A percentile compares a stretch with the other conserved stretches of the same genome.
These are phyloP conservation scores for Nothophytophthora sp. DNA, from an alignment of 352 stramenopile genomes.

Conservation along the genomic window DNA sequence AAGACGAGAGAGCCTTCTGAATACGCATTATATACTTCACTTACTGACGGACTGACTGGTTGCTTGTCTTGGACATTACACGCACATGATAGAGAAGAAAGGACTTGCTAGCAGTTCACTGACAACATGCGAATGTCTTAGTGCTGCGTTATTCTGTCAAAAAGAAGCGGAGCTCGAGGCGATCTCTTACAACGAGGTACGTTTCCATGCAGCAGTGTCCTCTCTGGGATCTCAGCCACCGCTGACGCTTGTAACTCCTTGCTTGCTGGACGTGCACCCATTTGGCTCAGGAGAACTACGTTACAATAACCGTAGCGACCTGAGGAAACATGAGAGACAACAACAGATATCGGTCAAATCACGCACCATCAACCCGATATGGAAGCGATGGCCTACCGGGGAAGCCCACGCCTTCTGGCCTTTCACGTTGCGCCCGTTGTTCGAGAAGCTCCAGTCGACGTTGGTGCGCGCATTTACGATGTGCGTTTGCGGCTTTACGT, in stretches of 20 bases:
- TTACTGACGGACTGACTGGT: background rate
- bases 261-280: too few species aligned
- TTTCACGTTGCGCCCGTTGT: constrained; percentile 52
- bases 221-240: too few species aligned
- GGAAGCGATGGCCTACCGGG: constrained; percentile 15
- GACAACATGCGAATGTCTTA: constrained; percentile 8
- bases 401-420: constrained; percentile 61
- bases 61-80: background rate
- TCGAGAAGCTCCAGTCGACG: constrained; percentile 45
- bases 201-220: too few species aligned
- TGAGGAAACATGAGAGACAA: background rate
- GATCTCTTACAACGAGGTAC: too few species aligned
- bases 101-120: constrained; percentile 7
- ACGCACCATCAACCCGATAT: background rate
- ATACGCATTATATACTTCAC: constrained; percentile 14
- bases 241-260: too few species aligned
- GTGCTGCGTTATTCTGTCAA: too few species aligned
- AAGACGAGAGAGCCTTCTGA: constrained; percentile 9
- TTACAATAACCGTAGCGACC: constrained; percentile 17
- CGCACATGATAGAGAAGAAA: constrained; percentile 14
- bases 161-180: too few species aligned
- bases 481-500: constrained; percentile 68
- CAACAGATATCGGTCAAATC: background rate
- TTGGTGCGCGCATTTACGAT: constrained; percentile 77
- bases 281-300: constrained; percentile 10